Evolutionary conservation across 2,329 filamentous ascomycete genomes (phyloP), one percentile per base, ranked within the genome.

Genomic region (Lasiodiplodia sp.): DNA sequence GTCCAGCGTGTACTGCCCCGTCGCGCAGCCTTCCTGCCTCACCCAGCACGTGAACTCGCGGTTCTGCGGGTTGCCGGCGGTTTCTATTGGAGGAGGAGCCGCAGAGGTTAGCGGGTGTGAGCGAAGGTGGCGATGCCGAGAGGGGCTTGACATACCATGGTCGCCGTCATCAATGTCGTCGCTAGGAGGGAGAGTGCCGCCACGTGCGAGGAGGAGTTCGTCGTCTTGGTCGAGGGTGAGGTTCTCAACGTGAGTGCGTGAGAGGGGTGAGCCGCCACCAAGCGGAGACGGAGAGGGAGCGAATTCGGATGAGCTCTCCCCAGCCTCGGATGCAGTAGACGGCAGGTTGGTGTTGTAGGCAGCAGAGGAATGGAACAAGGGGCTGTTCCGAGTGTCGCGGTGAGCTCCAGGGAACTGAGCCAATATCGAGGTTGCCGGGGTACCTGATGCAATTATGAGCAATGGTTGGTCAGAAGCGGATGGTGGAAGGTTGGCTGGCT

Each of bases 1-100:
- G 12, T 71, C 69, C 18, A 72, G 69, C 28, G 74, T 79, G 72
- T 75, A 76, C 65, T 80, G 79, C 16, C 77, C 77, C 3, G 77
- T 79, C 11, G 66, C 67, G 66, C 79, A 80, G 7, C 18, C 7
- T 2, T 44, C 21, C 2, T 70, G 70, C 23, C 72, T 72, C 47
- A 56, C 38, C 51, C 52, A 57, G 67, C 67, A 68, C 1, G 12
- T 51, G 40, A 68, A 68, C n/a, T 68, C 67, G 38, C 58, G 65
- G 34, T 51, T 28, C 12, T 51, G 3, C 5, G 65, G 53, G 28
- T 51, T 25, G 40, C 65, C 55, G n/a, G 12, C 53, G 12, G 44
- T 21, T 40, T 58, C 44, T 58, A 40, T 8, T 28, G 2, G 2
- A 7, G 7, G 47, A 25, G 2, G 37, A 23, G 38, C 31, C 23